Conservation (phyloP, 2,329 filamentous ascomycete species). For the Cercospora citrullina region DNA sequence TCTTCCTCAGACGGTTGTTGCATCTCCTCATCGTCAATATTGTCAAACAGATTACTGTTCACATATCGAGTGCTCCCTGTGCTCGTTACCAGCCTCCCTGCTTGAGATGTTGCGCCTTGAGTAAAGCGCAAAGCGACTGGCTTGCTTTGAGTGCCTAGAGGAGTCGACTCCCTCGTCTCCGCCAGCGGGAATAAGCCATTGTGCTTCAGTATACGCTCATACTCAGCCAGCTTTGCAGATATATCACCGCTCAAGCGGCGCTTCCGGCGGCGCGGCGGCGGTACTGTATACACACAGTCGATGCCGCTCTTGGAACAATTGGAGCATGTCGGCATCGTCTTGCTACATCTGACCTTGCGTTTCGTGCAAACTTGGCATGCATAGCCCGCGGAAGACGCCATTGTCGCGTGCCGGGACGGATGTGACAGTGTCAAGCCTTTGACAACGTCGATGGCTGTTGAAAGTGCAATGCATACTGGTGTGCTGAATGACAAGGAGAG, state of each 20-base stretch:
- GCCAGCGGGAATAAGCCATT: conserved; percentile 8
- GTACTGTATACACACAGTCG: conserved; percentile 45
- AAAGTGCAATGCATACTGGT: background rate
- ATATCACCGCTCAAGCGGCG: conserved; percentile 38
- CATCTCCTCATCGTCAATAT: conserved; percentile 33
- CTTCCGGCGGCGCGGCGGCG: conserved; percentile 44
- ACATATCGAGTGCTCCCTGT: conserved; percentile 47
- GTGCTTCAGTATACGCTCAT: conserved; percentile 39
- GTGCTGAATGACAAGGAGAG: background rate
- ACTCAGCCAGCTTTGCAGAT: conserved; percentile 44
- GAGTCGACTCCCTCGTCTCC: background rate
- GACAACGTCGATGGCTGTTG: background rate
- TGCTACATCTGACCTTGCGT: conserved; percentile 45
- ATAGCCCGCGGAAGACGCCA: conserved; percentile 21
- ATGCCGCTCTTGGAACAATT: conserved; percentile 40
- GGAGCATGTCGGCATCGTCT: conserved; percentile 32
- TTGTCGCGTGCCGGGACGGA: background rate
- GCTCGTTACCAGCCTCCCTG: conserved; percentile 35
- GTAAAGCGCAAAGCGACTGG: background rate
- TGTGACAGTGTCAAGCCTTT: background rate
- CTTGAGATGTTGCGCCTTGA: background rate
- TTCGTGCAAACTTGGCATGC: conserved; percentile 37
- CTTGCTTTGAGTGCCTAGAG: background rate
- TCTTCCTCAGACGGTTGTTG: conserved; percentile 28
- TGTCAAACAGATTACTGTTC: conserved; percentile 39